Evolutionary conservation across 805 yeast genomes (phyloP).

Genomic region (Vanderwaltozyma verrucispora): DNA sequence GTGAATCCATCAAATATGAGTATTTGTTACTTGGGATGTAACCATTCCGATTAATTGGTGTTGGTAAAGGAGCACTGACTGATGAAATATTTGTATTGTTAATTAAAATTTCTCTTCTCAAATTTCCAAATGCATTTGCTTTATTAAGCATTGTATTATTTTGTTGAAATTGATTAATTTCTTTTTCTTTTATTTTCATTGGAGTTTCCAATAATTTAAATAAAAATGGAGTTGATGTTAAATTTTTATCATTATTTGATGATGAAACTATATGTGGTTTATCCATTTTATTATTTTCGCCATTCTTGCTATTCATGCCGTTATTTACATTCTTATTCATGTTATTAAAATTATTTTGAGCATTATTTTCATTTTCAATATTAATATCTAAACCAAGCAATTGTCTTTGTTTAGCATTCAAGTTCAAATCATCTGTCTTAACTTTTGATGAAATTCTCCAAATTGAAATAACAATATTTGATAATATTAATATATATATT

Average conservation of each 20-base stretch:
- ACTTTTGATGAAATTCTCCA: slow-evolving; percentile 25
- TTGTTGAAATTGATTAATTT: background rate
- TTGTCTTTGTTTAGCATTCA: slow-evolving; percentile 26
- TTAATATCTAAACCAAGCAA: slow-evolving; percentile 25
- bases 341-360: too few relatives aligned
- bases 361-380: too few relatives aligned
- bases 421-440: slow-evolving; percentile 25
- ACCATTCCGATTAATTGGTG: slow-evolving; percentile 9
- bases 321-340: background rate
- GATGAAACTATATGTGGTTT: slow-evolving; percentile 11
- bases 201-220: slow-evolving; percentile 24
- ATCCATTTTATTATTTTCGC: background rate
- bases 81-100: background rate
- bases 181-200: slow-evolving; percentile 8
- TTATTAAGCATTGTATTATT: slow-evolving; percentile 9
- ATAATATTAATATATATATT: slow-evolving; percentile 6
- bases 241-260: background rate
- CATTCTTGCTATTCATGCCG: background rate
- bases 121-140: slow-evolving; percentile 19
- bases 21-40: slow-evolving; percentile 29
- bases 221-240: slow-evolving; percentile 16
- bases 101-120: slow-evolving; percentile 2
- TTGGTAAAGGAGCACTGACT: background rate
- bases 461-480: slow-evolving; percentile 24
- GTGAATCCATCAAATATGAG: slow-evolving; percentile 27